Base-by-base conservation (phyloP, 2,329 filamentous ascomycete species). In the Paraphoma chrysanthemicola region DNA sequence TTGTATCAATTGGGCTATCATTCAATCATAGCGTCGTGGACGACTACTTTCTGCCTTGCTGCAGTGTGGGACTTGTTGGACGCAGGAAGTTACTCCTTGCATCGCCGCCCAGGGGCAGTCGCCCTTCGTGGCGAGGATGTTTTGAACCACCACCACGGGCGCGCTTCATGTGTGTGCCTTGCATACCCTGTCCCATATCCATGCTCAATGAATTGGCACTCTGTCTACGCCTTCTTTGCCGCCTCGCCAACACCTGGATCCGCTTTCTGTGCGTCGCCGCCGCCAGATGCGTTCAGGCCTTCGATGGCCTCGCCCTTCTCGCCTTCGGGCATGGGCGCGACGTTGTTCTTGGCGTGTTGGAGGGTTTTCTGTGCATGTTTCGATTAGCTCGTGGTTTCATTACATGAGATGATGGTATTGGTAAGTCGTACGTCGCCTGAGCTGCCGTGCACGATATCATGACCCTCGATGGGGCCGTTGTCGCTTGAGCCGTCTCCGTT, bases 401-500 rank as follows among this genome's bases (percentile, higher is more conserved):
- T 11, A 12, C 8, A 18, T 43, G 14, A 16, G 23, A 33, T 16
- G 14, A n/a, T 43, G 16, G 9, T 7, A 16, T 14, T 16, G 30
- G 16, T 6, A 6, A 45, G 31, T 58, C 69, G 39, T 66, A 76
- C 74, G 56, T 76, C 71, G 54, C 69, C 71, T 46, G 67, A 66
- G 29, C 64, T 68, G 50, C 77, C 77, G 64, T 78, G 77, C 46
- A 75, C 59, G 41, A 75, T 57, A 54, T 71, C 69, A 43, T 75
- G 54, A 56, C 71, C 74, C 64, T 78, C 76, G 33, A 75, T 71
- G 60, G 74, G 68, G 45, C 69, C 76, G 68, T 78, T 78, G 71
- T 79, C 71, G 18, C 71, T 67, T 59, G 71, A 73, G 62, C 76
- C 76, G 66, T 76, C 74, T 66, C 76, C 76, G 64, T 78, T 67